phyloP scores from a whole-genome alignment of 257 asterid genomes.

The Hygrophila difformis region DNA sequence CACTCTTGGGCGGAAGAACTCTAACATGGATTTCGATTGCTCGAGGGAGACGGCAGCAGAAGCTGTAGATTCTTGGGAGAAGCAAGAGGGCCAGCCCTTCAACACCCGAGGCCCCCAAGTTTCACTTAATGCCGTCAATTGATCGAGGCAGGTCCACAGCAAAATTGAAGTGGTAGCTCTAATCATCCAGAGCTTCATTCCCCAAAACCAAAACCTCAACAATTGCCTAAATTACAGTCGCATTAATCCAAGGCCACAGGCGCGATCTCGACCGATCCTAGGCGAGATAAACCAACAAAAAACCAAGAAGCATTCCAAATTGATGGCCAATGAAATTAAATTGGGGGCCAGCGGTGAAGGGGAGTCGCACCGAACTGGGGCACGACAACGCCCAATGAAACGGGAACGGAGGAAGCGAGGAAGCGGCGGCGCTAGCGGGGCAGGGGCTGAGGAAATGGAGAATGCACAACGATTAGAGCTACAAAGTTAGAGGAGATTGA shows the following conservation, averaged over 20 bases:
- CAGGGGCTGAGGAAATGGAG: too few relatives aligned
- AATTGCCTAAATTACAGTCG: constrained; percentile 7
- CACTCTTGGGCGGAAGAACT: constrained; percentile 90
- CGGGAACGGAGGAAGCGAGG: too few relatives aligned
- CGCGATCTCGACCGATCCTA: constrained; percentile 28
- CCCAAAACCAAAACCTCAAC: background rate
- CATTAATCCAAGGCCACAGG: background rate
- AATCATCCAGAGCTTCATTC: constrained; percentile 83
- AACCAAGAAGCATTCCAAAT: too few relatives aligned
- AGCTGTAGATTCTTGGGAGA: constrained; percentile 73
- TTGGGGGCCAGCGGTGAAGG: too few relatives aligned
- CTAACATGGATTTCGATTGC: constrained; percentile 45
- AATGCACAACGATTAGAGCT: too few relatives aligned
- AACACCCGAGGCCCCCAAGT: constrained; percentile 83
- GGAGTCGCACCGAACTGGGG: too few relatives aligned
- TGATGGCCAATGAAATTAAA: too few relatives aligned
- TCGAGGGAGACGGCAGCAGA: constrained; percentile 40
- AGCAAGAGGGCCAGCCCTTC: constrained; percentile 92
- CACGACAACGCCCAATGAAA: too few relatives aligned
- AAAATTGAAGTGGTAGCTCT: constrained; percentile 72
- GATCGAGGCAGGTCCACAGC: constrained; percentile 91
- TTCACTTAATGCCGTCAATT: constrained; percentile 78
- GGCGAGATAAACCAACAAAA: background rate
- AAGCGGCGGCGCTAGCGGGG: too few relatives aligned
- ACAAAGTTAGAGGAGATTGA: too few relatives aligned